Evolutionary conservation across 1,284 basidiomycete genomes (phyloP), one percentile per base, ranked within the genome.

Genomic region (Ustilago curta): DNA sequence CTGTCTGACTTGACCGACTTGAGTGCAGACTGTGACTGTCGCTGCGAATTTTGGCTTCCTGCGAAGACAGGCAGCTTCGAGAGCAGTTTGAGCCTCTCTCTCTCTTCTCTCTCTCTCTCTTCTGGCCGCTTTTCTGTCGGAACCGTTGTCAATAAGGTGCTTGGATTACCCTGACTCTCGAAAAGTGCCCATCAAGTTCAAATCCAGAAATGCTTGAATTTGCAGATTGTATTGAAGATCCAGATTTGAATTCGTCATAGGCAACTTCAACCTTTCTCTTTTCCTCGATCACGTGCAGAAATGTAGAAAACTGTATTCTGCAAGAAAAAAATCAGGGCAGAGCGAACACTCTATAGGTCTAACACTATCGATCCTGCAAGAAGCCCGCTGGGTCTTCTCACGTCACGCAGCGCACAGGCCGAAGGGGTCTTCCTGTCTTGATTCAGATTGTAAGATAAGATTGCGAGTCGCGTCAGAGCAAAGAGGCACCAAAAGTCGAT

Each of bases 1-100:
- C 25, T 45, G 47, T 18, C 37, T 29, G 48, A 9, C 27, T 42
- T 42, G 14, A 31, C 35, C 32, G 50, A 19, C 35, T 19, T 25
- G 47, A 32, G 29, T 19, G 47, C 29, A 31, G 29, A 48, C 47
- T 31, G 47, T 48, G 47, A 48, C 51, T 31, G 47, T 48, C 29
- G 32, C 51, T 21, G 40, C 40, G 23, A 51, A 44, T 11, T 44
- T 23, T 11, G 21, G 11, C 11, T 31, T n/a, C 29, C 27, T 47
- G 45, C 45, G 45, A 47, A 31, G 27, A 31, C 21, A 25, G 19
- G 21, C 9, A 53, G 27, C n/a, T 23, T 53, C 51, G 11, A 52
- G 35, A 16, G 14, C 35, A 37, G 35, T 37, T 16, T 37, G 35
- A 37, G 12, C 11, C 35, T 11, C 12, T 3, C 35, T 37, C 35